Conservation (phyloP, 225 moss, liverwort and hornwort species). For the Marchantia polymorpha region DNA sequence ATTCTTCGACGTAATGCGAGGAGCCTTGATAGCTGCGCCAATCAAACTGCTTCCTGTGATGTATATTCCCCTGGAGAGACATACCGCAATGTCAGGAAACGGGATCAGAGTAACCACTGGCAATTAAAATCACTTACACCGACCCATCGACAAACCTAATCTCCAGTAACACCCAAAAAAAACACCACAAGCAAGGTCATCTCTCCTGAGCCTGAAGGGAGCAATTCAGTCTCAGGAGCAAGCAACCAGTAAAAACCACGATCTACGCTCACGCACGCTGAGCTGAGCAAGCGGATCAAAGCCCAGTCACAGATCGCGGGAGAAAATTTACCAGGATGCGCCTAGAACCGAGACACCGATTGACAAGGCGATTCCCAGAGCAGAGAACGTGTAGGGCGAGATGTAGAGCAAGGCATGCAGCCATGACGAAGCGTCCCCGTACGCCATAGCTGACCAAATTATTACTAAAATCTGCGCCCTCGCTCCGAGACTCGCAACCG, state of each 20-base stretch:
- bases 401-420: conserved; percentile 86
- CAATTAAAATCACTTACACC: neutral
- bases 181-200: neutral
- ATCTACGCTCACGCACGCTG: neutral
- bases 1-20: conserved; percentile 95
- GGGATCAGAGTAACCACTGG: neutral
- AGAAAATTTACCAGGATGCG: conserved; percentile 66
- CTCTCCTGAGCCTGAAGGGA: neutral
- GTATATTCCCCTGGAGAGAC: conserved; percentile 77
- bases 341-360: conserved; percentile 96
- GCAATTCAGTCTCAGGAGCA: no score
- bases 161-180: neutral
- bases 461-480: neutral
- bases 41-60: conserved; percentile 99
- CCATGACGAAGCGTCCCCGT: conserved; percentile 56
- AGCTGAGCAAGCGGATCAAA: neutral
- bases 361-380: conserved; percentile 87
- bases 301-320: neutral
- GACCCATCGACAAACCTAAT: neutral
- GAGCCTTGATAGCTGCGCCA: conserved; percentile 96
- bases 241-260: neutral
- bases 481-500: neutral
- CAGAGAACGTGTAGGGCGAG: conserved; percentile 85
- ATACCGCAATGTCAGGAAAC: neutral
- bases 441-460: conserved; percentile 27